These are phyloP conservation scores for Flaveria ramosissima DNA, from an alignment of 129 eudicot genomes.

Conservation along the genomic window DNA sequence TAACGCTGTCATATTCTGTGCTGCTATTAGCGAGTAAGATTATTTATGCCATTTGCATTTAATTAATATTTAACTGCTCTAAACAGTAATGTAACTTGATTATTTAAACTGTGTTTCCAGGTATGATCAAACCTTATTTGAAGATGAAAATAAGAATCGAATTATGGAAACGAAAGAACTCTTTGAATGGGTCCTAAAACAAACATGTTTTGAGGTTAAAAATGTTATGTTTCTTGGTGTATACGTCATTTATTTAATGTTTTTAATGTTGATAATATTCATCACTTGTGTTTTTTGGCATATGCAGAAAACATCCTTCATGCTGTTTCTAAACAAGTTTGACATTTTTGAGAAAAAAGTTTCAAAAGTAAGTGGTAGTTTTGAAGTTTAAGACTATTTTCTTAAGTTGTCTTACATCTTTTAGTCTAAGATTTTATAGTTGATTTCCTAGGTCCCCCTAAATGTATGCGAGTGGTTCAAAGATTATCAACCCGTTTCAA, in stretches of 20 bases:
- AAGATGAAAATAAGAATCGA: constrained; percentile 87
- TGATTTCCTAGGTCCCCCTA: constrained; percentile 68
- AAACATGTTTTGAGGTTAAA: constrained; percentile 84
- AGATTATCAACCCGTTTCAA: constrained; percentile 86
- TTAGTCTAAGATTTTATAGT: constrained; percentile 25
- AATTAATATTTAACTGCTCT: constrained; percentile 13
- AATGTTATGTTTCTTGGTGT: background rate
- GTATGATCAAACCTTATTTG: constrained; percentile 90
- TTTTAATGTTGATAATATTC: background rate
- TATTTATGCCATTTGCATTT: constrained; percentile 5
- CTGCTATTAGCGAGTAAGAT: constrained; percentile 97
- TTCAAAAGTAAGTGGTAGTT: constrained; percentile 58
- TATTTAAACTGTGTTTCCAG: constrained; percentile 43
- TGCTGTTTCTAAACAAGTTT: constrained; percentile 96
- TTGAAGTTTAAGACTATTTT: background rate
- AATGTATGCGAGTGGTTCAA: constrained; percentile 86
- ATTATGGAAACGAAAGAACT: constrained; percentile 94
- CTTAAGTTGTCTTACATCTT: background rate
- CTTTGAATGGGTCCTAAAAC: constrained; percentile 95
- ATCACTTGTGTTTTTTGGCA: constrained; percentile 24
- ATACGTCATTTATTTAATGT: background rate
- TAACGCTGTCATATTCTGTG: constrained; percentile 93
- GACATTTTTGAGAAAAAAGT: constrained; percentile 96
- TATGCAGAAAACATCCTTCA: constrained; percentile 96
- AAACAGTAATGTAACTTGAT: background rate